A percentile compares a stretch with the other conserved stretches of the same genome.
Conservation (phyloP, 2,329 filamentous ascomycete species). For the Calonectria pteridis region DNA sequence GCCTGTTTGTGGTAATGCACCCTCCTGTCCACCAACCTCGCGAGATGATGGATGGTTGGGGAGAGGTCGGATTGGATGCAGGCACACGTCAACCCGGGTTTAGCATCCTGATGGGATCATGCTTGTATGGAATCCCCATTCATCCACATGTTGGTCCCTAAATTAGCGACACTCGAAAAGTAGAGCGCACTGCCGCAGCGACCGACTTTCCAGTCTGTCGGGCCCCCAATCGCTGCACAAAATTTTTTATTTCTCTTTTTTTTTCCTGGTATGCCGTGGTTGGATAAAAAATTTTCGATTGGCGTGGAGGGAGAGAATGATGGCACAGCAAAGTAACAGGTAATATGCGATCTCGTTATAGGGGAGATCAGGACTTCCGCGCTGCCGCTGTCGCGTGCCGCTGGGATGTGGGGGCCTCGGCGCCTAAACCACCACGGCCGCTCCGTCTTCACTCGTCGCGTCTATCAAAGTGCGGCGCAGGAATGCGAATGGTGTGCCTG, state of each 20-base stretch:
- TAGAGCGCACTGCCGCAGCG: not conserved
- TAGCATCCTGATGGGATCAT: not conserved
- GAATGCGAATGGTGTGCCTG: not conserved
- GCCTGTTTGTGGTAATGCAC: not conserved
- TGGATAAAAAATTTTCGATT: not conserved
- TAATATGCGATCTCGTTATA: not conserved
- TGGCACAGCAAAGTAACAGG: not conserved
- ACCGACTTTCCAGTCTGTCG: not conserved
- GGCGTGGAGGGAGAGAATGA: not conserved
- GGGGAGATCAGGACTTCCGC: not conserved
- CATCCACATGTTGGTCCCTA: not conserved
- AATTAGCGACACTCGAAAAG: not conserved
- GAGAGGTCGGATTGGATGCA: not conserved
- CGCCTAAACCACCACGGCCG: not conserved
- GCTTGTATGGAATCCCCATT: not conserved
- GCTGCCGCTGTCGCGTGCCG: not conserved
- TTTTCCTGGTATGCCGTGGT: not conserved
- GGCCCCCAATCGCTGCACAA: not conserved
- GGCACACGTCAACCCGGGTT: conserved; percentile 2
- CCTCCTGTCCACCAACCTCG: not conserved
- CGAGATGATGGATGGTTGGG: not conserved
- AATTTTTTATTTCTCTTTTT: not conserved
- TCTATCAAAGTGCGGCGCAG: conserved; percentile 8
- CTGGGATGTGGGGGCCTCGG: not conserved
- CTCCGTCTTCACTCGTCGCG: not conserved